Percentiles rank a stretch among this genome's conserved stretches.
These are phyloP conservation scores for Candida pseudoviswanathii DNA, from an alignment of 1,139 yeast genomes.

Conservation along the genomic window DNA sequence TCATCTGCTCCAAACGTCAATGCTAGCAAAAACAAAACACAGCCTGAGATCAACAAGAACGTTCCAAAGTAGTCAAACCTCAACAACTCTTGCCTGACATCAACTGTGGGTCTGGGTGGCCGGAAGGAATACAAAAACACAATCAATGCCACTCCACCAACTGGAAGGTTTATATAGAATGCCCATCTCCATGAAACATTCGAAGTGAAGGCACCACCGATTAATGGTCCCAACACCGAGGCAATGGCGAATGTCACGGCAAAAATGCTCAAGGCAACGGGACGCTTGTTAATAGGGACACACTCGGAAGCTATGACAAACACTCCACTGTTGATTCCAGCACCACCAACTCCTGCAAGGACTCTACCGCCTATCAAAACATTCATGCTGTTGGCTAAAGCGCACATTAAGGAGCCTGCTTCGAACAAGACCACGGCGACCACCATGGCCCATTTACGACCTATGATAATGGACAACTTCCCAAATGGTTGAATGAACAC, in stretches of 20 bases:
- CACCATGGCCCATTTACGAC: constrained; percentile 43
- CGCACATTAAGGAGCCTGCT: constrained; percentile 43
- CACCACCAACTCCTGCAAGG: constrained; percentile 37
- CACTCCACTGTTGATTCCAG: constrained; percentile 31
- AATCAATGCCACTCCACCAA: constrained; percentile 35
- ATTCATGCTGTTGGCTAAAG: constrained; percentile 36
- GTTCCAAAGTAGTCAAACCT: constrained; percentile 55
- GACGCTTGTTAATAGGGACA: constrained; percentile 31
- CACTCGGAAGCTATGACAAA: constrained; percentile 33
- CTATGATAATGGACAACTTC: constrained; percentile 47
- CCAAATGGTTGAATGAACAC: constrained; percentile 44
- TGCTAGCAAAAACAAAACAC: constrained; percentile 45
- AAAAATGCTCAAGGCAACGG: constrained; percentile 40
- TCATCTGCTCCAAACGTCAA: constrained; percentile 47
- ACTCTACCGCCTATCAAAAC: constrained; percentile 42
- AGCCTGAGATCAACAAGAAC: constrained; percentile 44
- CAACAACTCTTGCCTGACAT: constrained; percentile 31
- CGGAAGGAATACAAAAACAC: constrained; percentile 30
- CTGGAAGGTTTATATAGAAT: constrained; percentile 57
- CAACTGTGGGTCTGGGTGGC: constrained; percentile 33
- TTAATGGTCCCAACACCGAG: constrained; percentile 56
- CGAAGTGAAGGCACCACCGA: constrained; percentile 54
- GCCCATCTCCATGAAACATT: constrained; percentile 71
- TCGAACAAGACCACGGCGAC: constrained; percentile 37
- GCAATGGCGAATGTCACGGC: constrained; percentile 46